phyloP scores from a whole-genome alignment of 345 rosid genomes.

The Gossypium anomalum region DNA sequence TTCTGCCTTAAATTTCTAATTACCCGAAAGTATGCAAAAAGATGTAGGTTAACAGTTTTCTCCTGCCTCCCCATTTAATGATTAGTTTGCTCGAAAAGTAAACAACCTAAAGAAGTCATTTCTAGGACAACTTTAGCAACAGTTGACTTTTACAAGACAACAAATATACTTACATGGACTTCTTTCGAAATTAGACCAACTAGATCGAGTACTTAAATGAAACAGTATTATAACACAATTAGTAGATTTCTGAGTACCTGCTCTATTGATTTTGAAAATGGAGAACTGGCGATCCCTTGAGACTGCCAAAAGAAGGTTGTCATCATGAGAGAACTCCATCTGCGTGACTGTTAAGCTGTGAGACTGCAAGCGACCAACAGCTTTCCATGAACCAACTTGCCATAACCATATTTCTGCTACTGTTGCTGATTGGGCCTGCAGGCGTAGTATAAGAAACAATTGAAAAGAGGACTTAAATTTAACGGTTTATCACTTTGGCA shows the following conservation, averaged over 20 bases:
- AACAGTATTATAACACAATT: not conserved
- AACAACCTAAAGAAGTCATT: not conserved
- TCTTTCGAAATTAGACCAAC: not conserved
- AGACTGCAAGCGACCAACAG: constrained; percentile 76
- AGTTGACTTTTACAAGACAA: not conserved
- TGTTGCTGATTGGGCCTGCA: constrained; percentile 76
- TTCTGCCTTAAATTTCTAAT: not conserved
- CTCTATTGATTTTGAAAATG: constrained; percentile 57
- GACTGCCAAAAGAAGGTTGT: constrained; percentile 73
- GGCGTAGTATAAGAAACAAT: not conserved
- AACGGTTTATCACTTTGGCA: not conserved
- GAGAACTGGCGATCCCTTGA: constrained; percentile 96
- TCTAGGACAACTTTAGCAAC: not conserved
- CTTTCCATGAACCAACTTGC: constrained; percentile 97
- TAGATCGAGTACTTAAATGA: not conserved
- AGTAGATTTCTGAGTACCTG: constrained; percentile 31
- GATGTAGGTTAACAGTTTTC: not conserved
- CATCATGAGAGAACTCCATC: constrained; percentile 76
- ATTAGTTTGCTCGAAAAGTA: not conserved
- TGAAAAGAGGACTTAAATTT: not conserved
- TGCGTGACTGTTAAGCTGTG: constrained; percentile 93
- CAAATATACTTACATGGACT: not conserved
- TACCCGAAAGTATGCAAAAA: not conserved
- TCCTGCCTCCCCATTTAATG: not conserved
- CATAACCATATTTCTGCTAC: constrained; percentile 93